These are phyloP conservation scores for Fusarium chuoi DNA, from an alignment of 2,329 filamentous ascomycete genomes.

Conservation along the genomic window DNA sequence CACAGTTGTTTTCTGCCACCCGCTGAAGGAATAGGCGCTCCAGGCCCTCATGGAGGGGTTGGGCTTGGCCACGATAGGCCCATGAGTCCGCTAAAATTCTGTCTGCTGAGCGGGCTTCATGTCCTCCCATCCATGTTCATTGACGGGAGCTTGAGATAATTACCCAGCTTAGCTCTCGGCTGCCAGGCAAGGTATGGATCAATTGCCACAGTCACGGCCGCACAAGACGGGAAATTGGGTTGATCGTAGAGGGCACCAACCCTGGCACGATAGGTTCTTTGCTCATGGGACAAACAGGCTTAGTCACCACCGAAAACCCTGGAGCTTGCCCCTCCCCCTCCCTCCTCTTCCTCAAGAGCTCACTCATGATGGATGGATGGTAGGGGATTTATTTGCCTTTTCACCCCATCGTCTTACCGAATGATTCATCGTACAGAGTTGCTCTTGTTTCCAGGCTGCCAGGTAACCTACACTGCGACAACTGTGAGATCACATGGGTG, in stretches of 20 bases:
- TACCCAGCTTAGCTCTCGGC: background rate
- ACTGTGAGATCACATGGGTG: background rate
- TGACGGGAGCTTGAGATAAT: background rate
- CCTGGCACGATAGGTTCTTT: constrained; percentile 19
- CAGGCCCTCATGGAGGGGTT: constrained; percentile 30
- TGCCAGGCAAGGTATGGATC: background rate
- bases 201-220: constrained; percentile 31
- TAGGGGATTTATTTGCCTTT: background rate
- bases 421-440: background rate
- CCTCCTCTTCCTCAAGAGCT: constrained; percentile 4
- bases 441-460: background rate
- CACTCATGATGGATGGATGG: background rate
- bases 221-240: constrained; percentile 32
- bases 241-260: constrained; percentile 39
- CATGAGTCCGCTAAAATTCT: constrained; percentile 34
- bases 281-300: background rate
- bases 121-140: background rate
- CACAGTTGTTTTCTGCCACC: constrained; percentile 9
- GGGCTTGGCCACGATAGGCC: constrained; percentile 33
- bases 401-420: background rate
- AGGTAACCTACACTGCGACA: background rate
- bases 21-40: constrained; percentile 33
- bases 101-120: constrained; percentile 34
- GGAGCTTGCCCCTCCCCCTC: constrained; percentile 25
- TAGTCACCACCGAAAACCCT: constrained; percentile 21